Evolutionary conservation across 441 rosid species (phyloP).

Genomic region (Euphorbia celastroides): DNA sequence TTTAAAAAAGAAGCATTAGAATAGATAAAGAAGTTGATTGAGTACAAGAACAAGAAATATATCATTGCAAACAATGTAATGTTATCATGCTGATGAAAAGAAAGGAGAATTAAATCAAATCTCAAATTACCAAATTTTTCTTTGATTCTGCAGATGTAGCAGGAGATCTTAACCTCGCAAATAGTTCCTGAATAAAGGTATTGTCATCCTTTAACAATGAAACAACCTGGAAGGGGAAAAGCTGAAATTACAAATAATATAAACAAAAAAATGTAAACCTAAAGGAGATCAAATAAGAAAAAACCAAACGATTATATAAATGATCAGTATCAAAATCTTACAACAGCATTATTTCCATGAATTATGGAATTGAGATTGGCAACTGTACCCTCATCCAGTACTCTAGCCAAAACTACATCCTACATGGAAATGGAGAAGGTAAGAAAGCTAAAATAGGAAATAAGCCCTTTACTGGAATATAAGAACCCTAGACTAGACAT

Average conservation of each 20-base stretch:
- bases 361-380: conserved; percentile 89
- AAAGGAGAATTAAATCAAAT: background rate
- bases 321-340: conserved; percentile 38
- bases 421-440: conserved; percentile 30
- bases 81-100: background rate
- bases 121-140: conserved; percentile 78
- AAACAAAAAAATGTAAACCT: conserved; percentile 4
- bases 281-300: background rate
- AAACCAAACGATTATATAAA: background rate
- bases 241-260: conserved; percentile 17
- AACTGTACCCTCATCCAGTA: conserved; percentile 82
- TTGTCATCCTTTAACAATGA: conserved; percentile 90
- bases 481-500: conserved; percentile 22
- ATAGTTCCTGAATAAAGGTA: conserved; percentile 90
- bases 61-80: background rate
- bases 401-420: conserved; percentile 98
- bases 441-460: conserved; percentile 21
- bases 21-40: background rate
- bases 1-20: background rate
- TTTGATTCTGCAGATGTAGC: conserved; percentile 70
- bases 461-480: background rate
- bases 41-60: background rate
- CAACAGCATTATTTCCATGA: conserved; percentile 88
- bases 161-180: conserved; percentile 74
- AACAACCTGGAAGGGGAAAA: conserved; percentile 57